These are phyloP conservation scores for Amaranthus tricolor DNA, from an alignment of 179 eudicot genomes.

Conservation along the genomic window DNA sequence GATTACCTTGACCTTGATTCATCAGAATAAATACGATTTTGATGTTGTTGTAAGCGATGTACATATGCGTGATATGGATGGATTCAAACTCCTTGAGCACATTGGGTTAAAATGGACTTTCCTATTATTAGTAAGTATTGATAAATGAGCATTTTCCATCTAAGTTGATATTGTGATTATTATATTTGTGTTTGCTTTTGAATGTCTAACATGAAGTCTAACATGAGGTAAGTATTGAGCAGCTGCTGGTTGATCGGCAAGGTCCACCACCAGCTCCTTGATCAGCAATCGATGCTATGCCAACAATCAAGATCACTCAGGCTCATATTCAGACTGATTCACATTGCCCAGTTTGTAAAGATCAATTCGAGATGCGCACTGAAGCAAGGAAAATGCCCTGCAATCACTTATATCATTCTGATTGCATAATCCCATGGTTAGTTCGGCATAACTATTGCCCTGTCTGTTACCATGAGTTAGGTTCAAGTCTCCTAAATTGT, in stretches of 20 bases:
- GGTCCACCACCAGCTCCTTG: conserved; percentile 75
- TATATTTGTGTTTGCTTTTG: too few relatives aligned
- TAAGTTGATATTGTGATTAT: too few relatives aligned
- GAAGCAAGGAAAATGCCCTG: conserved; percentile 65
- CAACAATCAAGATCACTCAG: conserved; percentile 57
- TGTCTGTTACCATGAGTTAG: conserved; percentile 49
- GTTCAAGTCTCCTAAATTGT: conserved; percentile 24
- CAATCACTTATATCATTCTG: conserved; percentile 73
- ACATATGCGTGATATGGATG: too few relatives aligned
- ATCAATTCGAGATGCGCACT: conserved; percentile 52
- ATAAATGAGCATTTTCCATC: too few relatives aligned
- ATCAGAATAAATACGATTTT: too few relatives aligned
- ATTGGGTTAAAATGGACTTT: too few relatives aligned
- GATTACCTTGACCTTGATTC: too few relatives aligned
- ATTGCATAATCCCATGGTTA: conserved; percentile 83
- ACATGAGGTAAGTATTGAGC: too few relatives aligned
- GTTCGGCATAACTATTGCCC: conserved; percentile 72
- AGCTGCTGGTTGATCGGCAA: conserved; percentile 49
- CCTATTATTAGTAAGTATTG: too few relatives aligned
- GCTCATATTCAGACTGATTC: conserved; percentile 54
- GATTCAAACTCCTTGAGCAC: too few relatives aligned
- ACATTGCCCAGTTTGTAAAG: conserved; percentile 80
- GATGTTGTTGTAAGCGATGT: too few relatives aligned
- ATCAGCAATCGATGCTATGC: conserved; percentile 62
- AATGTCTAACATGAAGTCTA: too few relatives aligned